Percentiles rank a stretch among this genome's conserved stretches.
Evolutionary conservation across 108 stramenopile species (phyloP).

Genomic region (Skeletonema menzelii): DNA sequence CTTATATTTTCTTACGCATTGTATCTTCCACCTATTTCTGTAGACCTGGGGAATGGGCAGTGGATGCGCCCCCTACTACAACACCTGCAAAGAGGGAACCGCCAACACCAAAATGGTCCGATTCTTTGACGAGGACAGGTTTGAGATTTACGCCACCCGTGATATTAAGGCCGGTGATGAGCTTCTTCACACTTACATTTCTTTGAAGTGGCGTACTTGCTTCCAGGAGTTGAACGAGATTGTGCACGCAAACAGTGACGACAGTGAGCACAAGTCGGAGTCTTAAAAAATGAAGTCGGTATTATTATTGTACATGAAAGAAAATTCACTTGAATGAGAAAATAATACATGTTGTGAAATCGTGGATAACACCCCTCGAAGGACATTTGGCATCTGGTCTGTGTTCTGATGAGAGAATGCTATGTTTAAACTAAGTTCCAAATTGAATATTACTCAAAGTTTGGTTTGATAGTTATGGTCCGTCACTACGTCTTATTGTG

Average conservation of each 20-base stretch:
- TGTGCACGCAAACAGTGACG: conserved; percentile 48
- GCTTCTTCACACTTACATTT: conserved; percentile 75
- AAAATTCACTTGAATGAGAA: conserved; percentile 2
- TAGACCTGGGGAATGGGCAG: conserved; percentile 76
- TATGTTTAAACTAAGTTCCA: conserved; percentile 6
- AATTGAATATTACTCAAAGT: not conserved
- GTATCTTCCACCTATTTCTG: not conserved
- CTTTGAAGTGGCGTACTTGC: conserved; percentile 72
- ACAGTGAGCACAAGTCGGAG: conserved; percentile 23
- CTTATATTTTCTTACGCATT: not conserved
- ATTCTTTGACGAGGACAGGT: conserved; percentile 67
- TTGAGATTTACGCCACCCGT: conserved; percentile 67
- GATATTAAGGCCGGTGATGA: conserved; percentile 70
- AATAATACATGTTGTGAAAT: not conserved
- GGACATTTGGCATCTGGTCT: not conserved
- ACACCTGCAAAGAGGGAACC: conserved; percentile 63
- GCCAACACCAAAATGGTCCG: conserved; percentile 78
- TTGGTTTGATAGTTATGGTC: not conserved
- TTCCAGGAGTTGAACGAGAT: conserved; percentile 67
- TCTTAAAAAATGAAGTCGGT: not conserved
- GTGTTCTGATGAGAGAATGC: not conserved
- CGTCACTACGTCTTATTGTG: conserved; percentile 47
- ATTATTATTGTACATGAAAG: not conserved
- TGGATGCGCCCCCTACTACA: conserved; percentile 74
- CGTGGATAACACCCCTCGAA: not conserved